Percentiles rank a stretch among this genome's conserved stretches.
Evolutionary conservation across 805 yeast species (phyloP).

Genomic region (Yarrowia keelungensis): DNA sequence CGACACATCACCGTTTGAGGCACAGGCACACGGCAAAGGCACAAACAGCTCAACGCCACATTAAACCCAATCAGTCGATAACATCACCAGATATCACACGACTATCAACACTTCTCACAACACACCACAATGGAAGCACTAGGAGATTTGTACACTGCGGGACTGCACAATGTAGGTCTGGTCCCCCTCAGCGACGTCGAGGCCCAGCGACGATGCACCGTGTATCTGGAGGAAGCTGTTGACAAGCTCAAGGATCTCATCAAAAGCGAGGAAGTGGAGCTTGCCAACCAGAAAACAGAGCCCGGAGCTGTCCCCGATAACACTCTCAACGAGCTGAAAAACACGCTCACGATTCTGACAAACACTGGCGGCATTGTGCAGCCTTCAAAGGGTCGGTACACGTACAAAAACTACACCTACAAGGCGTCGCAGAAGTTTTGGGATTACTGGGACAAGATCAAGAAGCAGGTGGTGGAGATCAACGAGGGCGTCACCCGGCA

Average conservation of each 20-base stretch:
- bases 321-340: slow-evolving; percentile 41
- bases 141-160: slow-evolving; percentile 18
- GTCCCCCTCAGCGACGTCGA: slow-evolving; percentile 48
- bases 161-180: slow-evolving; percentile 45
- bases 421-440: slow-evolving; percentile 49
- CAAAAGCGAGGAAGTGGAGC: slow-evolving; percentile 40
- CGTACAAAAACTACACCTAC: slow-evolving; percentile 39
- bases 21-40: neutral
- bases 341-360: slow-evolving; percentile 43
- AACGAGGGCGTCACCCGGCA: slow-evolving; percentile 49
- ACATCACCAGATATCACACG: no score
- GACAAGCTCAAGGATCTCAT: slow-evolving; percentile 41
- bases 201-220: slow-evolving; percentile 49
- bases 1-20: neutral
- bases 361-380: slow-evolving; percentile 42
- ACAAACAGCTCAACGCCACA: neutral
- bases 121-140: slow-evolving; percentile 7
- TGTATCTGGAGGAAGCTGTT: slow-evolving; percentile 45
- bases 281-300: slow-evolving; percentile 40
- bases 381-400: slow-evolving; percentile 42
- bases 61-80: neutral
- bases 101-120: neutral
- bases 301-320: slow-evolving; percentile 43
- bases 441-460: slow-evolving; percentile 51
- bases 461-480: slow-evolving; percentile 47